Conservation (phyloP, 1,139 yeast genomes). For the Candida freyschussii region DNA sequence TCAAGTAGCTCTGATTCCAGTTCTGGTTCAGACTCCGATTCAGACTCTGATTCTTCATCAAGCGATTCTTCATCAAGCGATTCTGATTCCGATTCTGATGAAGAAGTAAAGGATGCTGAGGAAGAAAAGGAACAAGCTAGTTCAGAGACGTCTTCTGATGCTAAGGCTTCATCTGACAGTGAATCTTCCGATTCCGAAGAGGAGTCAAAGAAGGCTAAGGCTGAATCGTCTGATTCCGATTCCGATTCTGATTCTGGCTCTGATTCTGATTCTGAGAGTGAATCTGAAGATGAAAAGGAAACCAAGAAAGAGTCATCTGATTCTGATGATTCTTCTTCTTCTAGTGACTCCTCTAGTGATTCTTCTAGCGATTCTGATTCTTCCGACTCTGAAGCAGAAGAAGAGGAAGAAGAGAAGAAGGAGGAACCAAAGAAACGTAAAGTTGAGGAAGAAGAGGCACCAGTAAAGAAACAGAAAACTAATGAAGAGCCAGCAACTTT, state of each 20-base stretch:
- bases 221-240: conserved; percentile 7
- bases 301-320: conserved; percentile 26
- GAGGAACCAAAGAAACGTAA: conserved; percentile 27
- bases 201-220: conserved; percentile 17
- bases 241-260: conserved; percentile 20
- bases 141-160: conserved; percentile 17
- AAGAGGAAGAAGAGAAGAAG: conserved; percentile 22
- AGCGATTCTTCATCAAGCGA: no score
- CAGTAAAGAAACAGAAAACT: conserved; percentile 21
- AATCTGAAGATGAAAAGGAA: conserved; percentile 27
- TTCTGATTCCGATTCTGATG: conserved; percentile 17
- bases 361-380: conserved; percentile 20
- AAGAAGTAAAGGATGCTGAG: conserved; percentile 19
- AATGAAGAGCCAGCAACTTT: conserved; percentile 68
- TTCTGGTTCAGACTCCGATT: conserved; percentile 19
- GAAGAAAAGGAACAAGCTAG: conserved; percentile 10
- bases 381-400: conserved; percentile 21
- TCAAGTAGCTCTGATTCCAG: conserved; percentile 26
- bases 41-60: conserved; percentile 1
- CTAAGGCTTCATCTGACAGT: conserved; percentile 19
- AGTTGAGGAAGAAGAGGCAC: conserved; percentile 26
- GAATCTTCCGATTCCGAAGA: conserved; percentile 8
- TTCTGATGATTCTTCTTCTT: conserved; percentile 21
- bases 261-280: conserved; percentile 16
- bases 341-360: conserved; percentile 19